Conservation (phyloP, 2,329 filamentous ascomycete species). For the Hypocreales sp. region DNA sequence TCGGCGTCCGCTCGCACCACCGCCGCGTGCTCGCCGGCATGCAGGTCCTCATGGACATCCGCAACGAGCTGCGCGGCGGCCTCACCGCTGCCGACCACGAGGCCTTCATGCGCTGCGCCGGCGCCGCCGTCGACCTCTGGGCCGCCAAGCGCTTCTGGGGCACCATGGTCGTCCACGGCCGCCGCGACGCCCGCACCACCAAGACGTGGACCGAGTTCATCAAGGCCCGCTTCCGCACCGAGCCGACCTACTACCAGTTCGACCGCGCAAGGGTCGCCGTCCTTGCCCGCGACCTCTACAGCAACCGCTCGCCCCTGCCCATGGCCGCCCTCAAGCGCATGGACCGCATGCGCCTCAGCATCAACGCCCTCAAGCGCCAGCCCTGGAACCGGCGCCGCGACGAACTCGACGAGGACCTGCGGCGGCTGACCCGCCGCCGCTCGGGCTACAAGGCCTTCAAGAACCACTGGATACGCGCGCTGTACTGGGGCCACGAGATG, state of each 20-base stretch:
- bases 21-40: slow-evolving; percentile 18
- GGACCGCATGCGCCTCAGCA: slow-evolving; percentile 14
- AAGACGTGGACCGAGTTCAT: slow-evolving; percentile 28
- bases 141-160: slow-evolving; percentile 20
- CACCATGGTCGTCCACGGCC: slow-evolving; percentile 10
- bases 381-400: slow-evolving; percentile 15
- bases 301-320: slow-evolving; percentile 4
- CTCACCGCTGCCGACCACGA: slow-evolving; percentile 26
- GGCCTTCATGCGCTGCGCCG: slow-evolving; percentile 29
- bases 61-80: slow-evolving; percentile 10
- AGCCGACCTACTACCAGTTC: slow-evolving; percentile 29
- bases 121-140: slow-evolving; percentile 22
- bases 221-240: slow-evolving; percentile 28
- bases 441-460: slow-evolving; percentile 10
- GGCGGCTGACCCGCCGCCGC: slow-evolving; percentile 11
- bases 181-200: slow-evolving; percentile 15
- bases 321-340: slow-evolving; percentile 9
- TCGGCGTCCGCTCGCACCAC: slow-evolving; percentile 29
- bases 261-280: slow-evolving; percentile 24
- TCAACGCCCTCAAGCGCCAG: slow-evolving; percentile 9
- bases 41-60: slow-evolving; percentile 16
- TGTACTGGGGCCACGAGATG: slow-evolving; percentile 11
- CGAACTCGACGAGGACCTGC: slow-evolving; percentile 9
- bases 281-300: slow-evolving; percentile 21
- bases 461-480: slow-evolving; percentile 13